These are phyloP conservation scores for Boehmeria nivea DNA, from an alignment of 306 rosid species.

Conservation along the genomic window DNA sequence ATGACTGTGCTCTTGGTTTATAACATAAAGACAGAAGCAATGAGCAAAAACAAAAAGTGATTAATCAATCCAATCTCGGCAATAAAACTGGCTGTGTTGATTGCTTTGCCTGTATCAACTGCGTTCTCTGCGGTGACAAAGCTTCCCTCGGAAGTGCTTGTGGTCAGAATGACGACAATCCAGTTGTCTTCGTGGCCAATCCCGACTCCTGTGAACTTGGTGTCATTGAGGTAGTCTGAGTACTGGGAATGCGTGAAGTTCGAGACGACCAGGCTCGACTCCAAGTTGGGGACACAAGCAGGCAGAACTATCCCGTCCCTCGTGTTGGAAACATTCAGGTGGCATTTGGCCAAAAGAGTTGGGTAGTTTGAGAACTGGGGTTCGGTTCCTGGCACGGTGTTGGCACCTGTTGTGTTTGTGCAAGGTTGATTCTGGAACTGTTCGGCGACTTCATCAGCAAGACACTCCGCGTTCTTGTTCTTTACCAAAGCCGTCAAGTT, in stretches of 20 bases:
- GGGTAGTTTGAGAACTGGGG: slow-evolving; percentile 71
- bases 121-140: slow-evolving; percentile 36
- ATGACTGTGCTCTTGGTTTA: slow-evolving; percentile 32
- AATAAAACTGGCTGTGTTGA: slow-evolving; percentile 31
- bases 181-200: slow-evolving; percentile 70
- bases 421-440: slow-evolving; percentile 78
- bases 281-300: slow-evolving; percentile 71
- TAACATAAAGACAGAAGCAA: slow-evolving; percentile 33
- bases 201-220: slow-evolving; percentile 62
- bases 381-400: slow-evolving; percentile 85
- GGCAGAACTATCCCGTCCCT: slow-evolving; percentile 70
- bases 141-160: slow-evolving; percentile 63
- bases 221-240: slow-evolving; percentile 62
- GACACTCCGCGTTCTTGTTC: slow-evolving; percentile 69
- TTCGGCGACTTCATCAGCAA: slow-evolving; percentile 68
- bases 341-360: slow-evolving; percentile 54
- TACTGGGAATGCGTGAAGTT: slow-evolving; percentile 80
- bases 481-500: slow-evolving; percentile 50
- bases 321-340: slow-evolving; percentile 64
- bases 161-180: slow-evolving; percentile 78
- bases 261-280: slow-evolving; percentile 49
- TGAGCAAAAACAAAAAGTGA: slow-evolving; percentile 37
- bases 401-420: slow-evolving; percentile 84
- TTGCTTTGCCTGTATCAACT: slow-evolving; percentile 3
- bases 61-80: slow-evolving; percentile 36